A percentile compares a stretch with the other conserved stretches of the same genome.
Conservation (phyloP, 2,329 filamentous ascomycete genomes). For the Ilyonectria sp. region DNA sequence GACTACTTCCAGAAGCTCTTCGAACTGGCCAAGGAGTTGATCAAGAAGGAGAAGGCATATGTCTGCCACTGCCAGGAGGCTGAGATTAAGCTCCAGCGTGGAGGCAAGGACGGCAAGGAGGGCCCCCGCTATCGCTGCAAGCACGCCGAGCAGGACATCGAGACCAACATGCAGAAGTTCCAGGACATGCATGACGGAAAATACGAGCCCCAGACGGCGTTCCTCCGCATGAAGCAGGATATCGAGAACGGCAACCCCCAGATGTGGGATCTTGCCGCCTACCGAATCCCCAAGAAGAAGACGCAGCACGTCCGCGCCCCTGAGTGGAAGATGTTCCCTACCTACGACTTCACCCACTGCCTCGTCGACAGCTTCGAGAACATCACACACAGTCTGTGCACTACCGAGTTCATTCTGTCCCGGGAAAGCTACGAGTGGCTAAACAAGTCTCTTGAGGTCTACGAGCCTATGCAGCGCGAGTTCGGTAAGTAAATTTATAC, state of each 20-base stretch:
- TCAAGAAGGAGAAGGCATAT: constrained; percentile 79
- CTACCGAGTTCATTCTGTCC: constrained; percentile 90
- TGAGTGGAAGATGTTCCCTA: constrained; percentile 94
- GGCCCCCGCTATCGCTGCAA: constrained; percentile 83
- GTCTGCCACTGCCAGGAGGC: constrained; percentile 90
- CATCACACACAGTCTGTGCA: constrained; percentile 94
- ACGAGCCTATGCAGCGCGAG: constrained; percentile 95
- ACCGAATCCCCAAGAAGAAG: constrained; percentile 82
- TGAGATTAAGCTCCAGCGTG: constrained; percentile 89
- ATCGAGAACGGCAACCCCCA: constrained; percentile 89
- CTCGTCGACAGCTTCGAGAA: constrained; percentile 93
- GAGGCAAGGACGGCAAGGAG: constrained; percentile 76
- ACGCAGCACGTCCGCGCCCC: constrained; percentile 84
- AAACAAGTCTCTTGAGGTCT: constrained; percentile 84
- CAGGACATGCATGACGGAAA: constrained; percentile 92
- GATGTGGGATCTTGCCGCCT: constrained; percentile 97
- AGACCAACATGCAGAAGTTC: constrained; percentile 87
- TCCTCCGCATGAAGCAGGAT: constrained; percentile 94
- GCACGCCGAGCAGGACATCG: constrained; percentile 81
- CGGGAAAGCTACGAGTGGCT: constrained; percentile 93
- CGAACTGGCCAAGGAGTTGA: constrained; percentile 88
- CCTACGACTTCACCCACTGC: constrained; percentile 94
- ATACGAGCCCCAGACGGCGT: constrained; percentile 87
- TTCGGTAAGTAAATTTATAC: constrained; percentile 61
- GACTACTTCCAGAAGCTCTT: constrained; percentile 94